Evolutionary conservation across 805 yeast genomes (phyloP).

Genomic region (Lipomyces spencermartinsiae): DNA sequence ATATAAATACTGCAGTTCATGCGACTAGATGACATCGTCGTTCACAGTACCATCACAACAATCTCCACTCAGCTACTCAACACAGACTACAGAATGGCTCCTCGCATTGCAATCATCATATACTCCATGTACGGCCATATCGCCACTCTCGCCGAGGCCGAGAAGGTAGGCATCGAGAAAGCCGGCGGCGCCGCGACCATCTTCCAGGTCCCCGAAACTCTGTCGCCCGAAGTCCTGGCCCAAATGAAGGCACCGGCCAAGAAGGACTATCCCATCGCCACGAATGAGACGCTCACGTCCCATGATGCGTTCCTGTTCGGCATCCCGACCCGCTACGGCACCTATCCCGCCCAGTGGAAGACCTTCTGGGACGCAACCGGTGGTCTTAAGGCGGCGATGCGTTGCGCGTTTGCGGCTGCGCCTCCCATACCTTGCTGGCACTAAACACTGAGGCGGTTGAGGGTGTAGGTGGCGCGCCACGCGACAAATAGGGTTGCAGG

Average conservation of each 20-base stretch:
- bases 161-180: slow-evolving; percentile 69
- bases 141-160: slow-evolving; percentile 69
- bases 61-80: not conserved
- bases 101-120: slow-evolving; percentile 73
- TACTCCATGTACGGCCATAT: slow-evolving; percentile 86
- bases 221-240: slow-evolving; percentile 64
- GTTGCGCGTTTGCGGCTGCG: too few species aligned
- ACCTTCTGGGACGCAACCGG: slow-evolving; percentile 82
- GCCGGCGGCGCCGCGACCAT: slow-evolving; percentile 75
- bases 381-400: too few species aligned
- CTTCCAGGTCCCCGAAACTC: slow-evolving; percentile 82
- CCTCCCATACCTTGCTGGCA: too few species aligned
- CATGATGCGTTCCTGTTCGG: slow-evolving; percentile 82
- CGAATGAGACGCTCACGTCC: slow-evolving; percentile 58
- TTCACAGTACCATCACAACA: not conserved
- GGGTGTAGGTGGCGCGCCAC: too few species aligned
- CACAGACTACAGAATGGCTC: slow-evolving; percentile 33
- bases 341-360: slow-evolving; percentile 75
- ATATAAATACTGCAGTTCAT: not conserved
- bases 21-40: not conserved
- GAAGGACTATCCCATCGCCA: slow-evolving; percentile 59
- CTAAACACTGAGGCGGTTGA: too few species aligned
- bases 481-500: too few species aligned
- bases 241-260: slow-evolving; percentile 68
- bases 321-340: slow-evolving; percentile 80